phyloP scores from a whole-genome alignment of 345 rosid genomes.

The Populus tremula region DNA sequence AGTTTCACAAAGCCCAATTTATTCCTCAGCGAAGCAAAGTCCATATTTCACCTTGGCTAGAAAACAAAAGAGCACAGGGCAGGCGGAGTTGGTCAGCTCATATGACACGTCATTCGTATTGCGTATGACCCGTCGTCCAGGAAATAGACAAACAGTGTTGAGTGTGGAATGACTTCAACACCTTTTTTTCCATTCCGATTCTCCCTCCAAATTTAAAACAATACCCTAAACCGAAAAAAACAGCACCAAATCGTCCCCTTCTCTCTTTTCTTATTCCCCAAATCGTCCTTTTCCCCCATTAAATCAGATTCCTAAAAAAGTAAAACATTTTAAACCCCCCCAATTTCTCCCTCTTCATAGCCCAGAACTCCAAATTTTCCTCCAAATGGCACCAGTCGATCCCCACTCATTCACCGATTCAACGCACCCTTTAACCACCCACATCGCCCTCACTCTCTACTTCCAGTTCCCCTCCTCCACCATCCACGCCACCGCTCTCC shows the following conservation, averaged over 20 bases:
- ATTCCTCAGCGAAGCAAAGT: no score
- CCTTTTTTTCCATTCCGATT: neutral
- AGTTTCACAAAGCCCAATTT: no score
- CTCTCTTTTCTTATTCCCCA: neutral
- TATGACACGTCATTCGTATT: neutral
- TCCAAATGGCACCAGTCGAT: constrained; percentile 67
- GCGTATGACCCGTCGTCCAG: neutral
- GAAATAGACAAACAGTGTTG: neutral
- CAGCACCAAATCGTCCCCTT: neutral
- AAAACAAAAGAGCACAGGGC: no score
- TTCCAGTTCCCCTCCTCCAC: constrained; percentile 66
- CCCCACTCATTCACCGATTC: constrained; percentile 88
- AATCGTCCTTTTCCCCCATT: neutral
- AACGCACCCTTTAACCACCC: constrained; percentile 61
- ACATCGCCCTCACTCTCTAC: constrained; percentile 66
- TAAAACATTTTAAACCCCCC: neutral
- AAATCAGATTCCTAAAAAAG: neutral
- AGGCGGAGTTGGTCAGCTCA: neutral
- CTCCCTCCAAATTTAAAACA: constrained; percentile 10
- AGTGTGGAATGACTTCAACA: no score
- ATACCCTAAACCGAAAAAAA: neutral
- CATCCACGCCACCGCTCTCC: constrained; percentile 74
- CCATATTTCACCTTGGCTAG: no score
- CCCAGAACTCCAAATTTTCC: neutral
- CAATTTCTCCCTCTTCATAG: neutral